Evolutionary conservation across 345 rosid genomes (phyloP), one percentile per base, ranked within the genome.

Genomic region (Hevea brasiliensis): DNA sequence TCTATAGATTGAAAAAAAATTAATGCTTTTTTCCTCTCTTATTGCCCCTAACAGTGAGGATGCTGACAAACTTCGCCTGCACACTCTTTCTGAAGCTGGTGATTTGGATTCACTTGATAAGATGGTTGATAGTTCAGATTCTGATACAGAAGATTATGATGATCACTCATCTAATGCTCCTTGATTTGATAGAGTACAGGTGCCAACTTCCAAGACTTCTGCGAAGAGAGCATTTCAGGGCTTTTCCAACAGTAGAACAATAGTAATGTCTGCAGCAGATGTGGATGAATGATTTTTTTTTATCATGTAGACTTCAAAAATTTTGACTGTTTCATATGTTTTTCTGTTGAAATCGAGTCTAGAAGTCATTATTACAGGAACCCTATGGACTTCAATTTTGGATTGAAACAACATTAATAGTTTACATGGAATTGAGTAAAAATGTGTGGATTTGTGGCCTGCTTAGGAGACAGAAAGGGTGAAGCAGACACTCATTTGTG

Each of bases 41-140:
- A 53, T 74, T 53, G 14, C 24, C 63, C 20, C 15, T 9, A 1
- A 65, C 90, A 93, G 99, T n/a, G 97, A 95, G 57, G 98, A 91
- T 57, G 90, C 85, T 0, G 94, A 90, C 44, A 89, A 89, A 67
- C 89, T 95, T 70, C 81, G 98, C 53, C 26, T 84, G 76, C 97
- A 93, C 48, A 87, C 98, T 0, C 87, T 86, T 23, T 77, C 93
- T 17, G 97, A 90, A 84, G 93, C 88, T 24, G 98, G 99, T 44
- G 96, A 90, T 76, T 67, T 95, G 72, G 97, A 78, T 44, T 88
- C 92, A 2, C 96, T 95, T 18, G 94, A 92, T 81, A 90, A 87
- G 81, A 89, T 91, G 99, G 88, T 89, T 40, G 89, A 85, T 1
- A 79, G 79, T 71, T 85, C 90, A 0, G 93, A 85, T 80, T 79